Evolutionary conservation across 2,329 filamentous ascomycete genomes (phyloP).

Genomic region (Hypoxylon sp.): DNA sequence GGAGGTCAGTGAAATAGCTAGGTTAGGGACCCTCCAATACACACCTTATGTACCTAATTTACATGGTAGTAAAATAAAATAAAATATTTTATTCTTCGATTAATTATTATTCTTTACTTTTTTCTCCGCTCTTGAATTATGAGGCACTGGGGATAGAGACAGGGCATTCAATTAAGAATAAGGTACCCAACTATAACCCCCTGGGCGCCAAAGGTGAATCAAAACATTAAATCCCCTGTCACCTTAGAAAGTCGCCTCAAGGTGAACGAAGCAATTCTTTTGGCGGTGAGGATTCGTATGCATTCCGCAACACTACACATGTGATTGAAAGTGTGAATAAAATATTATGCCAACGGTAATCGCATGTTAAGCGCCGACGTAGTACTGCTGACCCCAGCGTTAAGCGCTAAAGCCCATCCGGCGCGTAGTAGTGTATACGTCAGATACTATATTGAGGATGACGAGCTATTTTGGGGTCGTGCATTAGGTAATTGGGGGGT

Average conservation of each 20-base stretch:
- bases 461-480: not conserved
- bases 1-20: constrained; percentile 6
- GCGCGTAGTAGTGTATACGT: not conserved
- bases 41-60: too few relatives aligned
- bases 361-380: constrained; percentile 19
- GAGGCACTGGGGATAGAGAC: not conserved
- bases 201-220: constrained; percentile 7
- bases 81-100: constrained; percentile 21
- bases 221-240: not conserved
- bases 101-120: constrained; percentile 26
- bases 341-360: constrained; percentile 18
- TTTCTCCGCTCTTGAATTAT: not conserved
- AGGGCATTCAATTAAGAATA: constrained; percentile 22
- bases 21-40: not conserved
- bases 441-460: not conserved
- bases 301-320: not conserved
- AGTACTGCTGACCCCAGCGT: constrained; percentile 14
- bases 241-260: constrained; percentile 14
- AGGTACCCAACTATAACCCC: constrained; percentile 11
- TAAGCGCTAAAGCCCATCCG: constrained; percentile 15
- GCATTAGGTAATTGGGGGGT: not conserved
- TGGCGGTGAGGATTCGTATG: not conserved
- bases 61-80: constrained; percentile 14
- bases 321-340: constrained; percentile 17
- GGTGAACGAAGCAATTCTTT: not conserved